These are phyloP conservation scores for Lactarius indigo DNA, from an alignment of 768 basidiomycete genomes.

Conservation along the genomic window DNA sequence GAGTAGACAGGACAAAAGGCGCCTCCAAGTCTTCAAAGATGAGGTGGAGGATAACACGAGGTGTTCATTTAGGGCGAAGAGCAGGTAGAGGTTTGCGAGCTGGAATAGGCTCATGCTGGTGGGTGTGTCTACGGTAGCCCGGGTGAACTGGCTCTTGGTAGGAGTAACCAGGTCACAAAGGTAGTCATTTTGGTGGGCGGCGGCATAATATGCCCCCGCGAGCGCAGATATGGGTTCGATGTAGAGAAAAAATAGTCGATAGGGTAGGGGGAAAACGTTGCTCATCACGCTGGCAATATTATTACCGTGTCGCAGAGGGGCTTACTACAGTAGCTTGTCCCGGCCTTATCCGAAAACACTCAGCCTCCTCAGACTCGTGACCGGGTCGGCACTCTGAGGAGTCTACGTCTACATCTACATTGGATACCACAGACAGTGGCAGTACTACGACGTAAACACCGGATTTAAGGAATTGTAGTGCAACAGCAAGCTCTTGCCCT, in stretches of 20 bases:
- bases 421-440: no score
- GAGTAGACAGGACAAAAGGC: slow-evolving; percentile 42
- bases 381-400: no score
- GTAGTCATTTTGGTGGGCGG: slow-evolving; percentile 38
- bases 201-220: slow-evolving; percentile 47
- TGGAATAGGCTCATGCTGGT: slow-evolving; percentile 43
- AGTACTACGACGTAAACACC: no score
- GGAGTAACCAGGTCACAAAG: slow-evolving; percentile 36
- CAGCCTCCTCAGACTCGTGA: no score
- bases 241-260: slow-evolving; percentile 48
- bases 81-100: slow-evolving; percentile 48
- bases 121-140: slow-evolving; percentile 29
- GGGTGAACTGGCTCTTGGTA: neutral
- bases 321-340: neutral
- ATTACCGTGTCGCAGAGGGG: no score
- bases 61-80: slow-evolving; percentile 50
- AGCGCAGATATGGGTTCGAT: slow-evolving; percentile 51
- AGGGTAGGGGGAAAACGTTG: slow-evolving; percentile 29
- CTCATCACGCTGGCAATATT: neutral
- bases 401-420: no score
- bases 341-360: neutral
- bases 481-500: neutral
- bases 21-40: slow-evolving; percentile 41
- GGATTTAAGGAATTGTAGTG: neutral
- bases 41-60: slow-evolving; percentile 45